Conservation (phyloP, 2,329 filamentous ascomycete genomes). For the Colletotrichum sp. region DNA sequence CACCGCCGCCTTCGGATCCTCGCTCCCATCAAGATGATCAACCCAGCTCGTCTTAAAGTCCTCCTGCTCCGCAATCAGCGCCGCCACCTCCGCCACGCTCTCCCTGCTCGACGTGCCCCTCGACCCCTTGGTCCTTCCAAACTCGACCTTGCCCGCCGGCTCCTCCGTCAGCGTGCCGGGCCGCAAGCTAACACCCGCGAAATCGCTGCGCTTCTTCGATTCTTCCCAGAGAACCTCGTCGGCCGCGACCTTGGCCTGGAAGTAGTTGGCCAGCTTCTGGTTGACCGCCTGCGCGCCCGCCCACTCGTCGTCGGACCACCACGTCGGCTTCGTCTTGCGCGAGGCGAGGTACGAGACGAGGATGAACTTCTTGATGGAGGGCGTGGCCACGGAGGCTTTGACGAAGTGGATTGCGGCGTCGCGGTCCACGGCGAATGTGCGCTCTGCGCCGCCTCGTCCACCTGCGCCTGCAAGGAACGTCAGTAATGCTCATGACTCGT, state of each 20-base stretch:
- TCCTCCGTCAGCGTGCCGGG: slow-evolving; percentile 57
- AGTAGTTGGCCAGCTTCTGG: slow-evolving; percentile 57
- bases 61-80: slow-evolving; percentile 56
- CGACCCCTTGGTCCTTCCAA: slow-evolving; percentile 49
- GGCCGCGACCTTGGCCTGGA: slow-evolving; percentile 64
- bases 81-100: slow-evolving; percentile 64
- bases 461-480: slow-evolving; percentile 50
- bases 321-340: slow-evolving; percentile 55
- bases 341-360: slow-evolving; percentile 67
- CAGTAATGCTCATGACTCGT: background rate
- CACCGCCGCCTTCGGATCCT: slow-evolving; percentile 53
- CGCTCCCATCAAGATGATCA: slow-evolving; percentile 60
- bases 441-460: slow-evolving; percentile 61
- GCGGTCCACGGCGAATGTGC: slow-evolving; percentile 65
- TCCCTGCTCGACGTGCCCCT: slow-evolving; percentile 55
- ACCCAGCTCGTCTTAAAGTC: slow-evolving; percentile 56
- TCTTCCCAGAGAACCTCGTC: slow-evolving; percentile 62
- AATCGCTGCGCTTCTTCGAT: slow-evolving; percentile 42
- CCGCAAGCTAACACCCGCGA: slow-evolving; percentile 59
- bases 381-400: slow-evolving; percentile 59
- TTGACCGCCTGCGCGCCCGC: slow-evolving; percentile 50
- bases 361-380: slow-evolving; percentile 65
- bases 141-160: slow-evolving; percentile 49
- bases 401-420: slow-evolving; percentile 70
- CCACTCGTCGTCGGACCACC: slow-evolving; percentile 61